phyloP scores from a whole-genome alignment of 1,284 basidiomycete genomes.

The Cryptococcus sp. region DNA sequence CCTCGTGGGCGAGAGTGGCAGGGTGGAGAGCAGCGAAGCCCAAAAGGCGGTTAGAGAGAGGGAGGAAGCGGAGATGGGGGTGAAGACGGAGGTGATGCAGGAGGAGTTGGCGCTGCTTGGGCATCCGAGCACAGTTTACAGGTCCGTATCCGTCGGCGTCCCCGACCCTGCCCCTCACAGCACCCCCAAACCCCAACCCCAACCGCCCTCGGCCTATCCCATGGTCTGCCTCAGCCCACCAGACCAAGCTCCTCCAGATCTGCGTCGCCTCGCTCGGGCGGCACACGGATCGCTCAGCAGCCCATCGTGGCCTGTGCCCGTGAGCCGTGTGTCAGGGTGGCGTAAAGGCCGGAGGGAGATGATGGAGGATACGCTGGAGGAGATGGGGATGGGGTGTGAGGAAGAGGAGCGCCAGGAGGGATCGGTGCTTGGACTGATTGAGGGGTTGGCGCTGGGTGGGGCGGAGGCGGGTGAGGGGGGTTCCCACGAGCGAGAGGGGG shows the following conservation, averaged over 20 bases:
- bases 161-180: neutral
- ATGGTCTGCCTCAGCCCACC: slow-evolving; percentile 22
- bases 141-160: neutral
- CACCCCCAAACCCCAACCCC: neutral
- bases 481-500: neutral
- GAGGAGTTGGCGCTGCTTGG: too few species aligned
- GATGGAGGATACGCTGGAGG: slow-evolving; percentile 38
- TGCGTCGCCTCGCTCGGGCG: neutral
- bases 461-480: neutral
- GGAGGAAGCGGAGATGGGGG: slow-evolving; percentile 8
- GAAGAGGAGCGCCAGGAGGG: neutral
- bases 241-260: neutral
- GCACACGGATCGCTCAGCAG: neutral
- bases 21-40: neutral
- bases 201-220: neutral
- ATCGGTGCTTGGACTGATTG: neutral
- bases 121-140: too few species aligned
- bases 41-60: slow-evolving; percentile 3
- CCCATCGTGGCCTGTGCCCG: slow-evolving; percentile 22
- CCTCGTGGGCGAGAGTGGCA: slow-evolving; percentile 11
- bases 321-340: slow-evolving; percentile 29
- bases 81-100: slow-evolving; percentile 5
- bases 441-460: neutral
- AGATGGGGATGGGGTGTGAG: slow-evolving; percentile 10
- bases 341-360: slow-evolving; percentile 31